These are phyloP conservation scores for Ambrosia trifida DNA, from an alignment of 129 eudicot genomes.

Conservation along the genomic window DNA sequence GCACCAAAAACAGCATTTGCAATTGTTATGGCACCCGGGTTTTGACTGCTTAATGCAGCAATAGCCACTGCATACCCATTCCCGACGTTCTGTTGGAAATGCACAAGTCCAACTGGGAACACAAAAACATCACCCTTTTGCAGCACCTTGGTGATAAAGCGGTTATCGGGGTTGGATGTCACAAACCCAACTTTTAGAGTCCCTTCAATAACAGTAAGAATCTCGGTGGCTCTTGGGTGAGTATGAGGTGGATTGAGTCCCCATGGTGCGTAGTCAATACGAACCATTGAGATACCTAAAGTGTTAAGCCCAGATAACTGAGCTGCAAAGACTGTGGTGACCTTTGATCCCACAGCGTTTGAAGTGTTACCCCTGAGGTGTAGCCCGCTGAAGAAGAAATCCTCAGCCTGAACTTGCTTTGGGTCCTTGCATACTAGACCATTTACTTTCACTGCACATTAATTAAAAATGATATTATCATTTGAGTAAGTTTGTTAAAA, in stretches of 20 bases:
- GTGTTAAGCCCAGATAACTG: constrained; percentile 50
- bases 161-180: constrained; percentile 44
- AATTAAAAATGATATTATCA: background rate
- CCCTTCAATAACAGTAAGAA: constrained; percentile 43
- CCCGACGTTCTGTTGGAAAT: constrained; percentile 41
- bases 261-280: constrained; percentile 44
- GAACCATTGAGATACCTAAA: constrained; percentile 39
- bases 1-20: constrained; percentile 46
- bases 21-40: constrained; percentile 46
- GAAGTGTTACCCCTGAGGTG: constrained; percentile 46
- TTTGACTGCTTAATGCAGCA: constrained; percentile 47
- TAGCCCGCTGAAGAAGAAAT: constrained; percentile 47
- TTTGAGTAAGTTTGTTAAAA: no score
- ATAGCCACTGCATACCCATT: constrained; percentile 34
- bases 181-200: constrained; percentile 40
- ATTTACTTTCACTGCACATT: constrained; percentile 36
- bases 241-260: constrained; percentile 47
- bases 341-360: constrained; percentile 43
- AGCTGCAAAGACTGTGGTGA: constrained; percentile 37
- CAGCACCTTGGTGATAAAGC: constrained; percentile 36
- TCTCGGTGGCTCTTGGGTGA: constrained; percentile 51
- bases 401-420: constrained; percentile 36
- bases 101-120: constrained; percentile 46
- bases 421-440: constrained; percentile 51
- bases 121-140: constrained; percentile 51